Conservation (phyloP, 371 early-diverging fungal genomes). For the Apophysomyces elegans region DNA sequence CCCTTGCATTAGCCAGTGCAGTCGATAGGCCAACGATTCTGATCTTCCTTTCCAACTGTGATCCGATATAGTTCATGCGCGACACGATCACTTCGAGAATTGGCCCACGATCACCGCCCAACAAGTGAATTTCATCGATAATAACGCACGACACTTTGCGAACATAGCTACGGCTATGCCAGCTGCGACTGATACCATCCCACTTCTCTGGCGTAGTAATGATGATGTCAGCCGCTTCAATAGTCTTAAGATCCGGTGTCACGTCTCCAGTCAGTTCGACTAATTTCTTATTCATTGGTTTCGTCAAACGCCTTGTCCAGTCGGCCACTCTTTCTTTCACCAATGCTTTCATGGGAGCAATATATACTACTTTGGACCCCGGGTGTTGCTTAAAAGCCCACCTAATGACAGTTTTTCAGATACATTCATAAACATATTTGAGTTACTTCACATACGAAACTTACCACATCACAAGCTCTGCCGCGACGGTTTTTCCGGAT, state of each 20-base stretch:
- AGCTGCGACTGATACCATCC: constrained; percentile 95
- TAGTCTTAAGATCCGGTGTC: constrained; percentile 86
- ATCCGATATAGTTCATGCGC: constrained; percentile 93
- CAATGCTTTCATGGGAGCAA: constrained; percentile 99
- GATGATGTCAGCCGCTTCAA: constrained; percentile 92
- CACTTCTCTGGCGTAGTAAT: constrained; percentile 99
- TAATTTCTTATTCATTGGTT: constrained; percentile 76
- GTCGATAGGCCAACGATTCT: constrained; percentile 98
- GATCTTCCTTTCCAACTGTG: constrained; percentile 69
- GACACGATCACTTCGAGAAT: constrained; percentile 98
- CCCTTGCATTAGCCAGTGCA: constrained; percentile 96
- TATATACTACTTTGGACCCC: constrained; percentile 92
- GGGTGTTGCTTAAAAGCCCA: constrained; percentile 85
- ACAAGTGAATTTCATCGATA: constrained; percentile 99
- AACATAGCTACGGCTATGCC: constrained; percentile 88
- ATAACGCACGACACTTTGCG: constrained; percentile 87
- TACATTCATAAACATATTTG: constrained; percentile 5
- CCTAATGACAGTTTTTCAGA: constrained; percentile 31
- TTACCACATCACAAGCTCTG: constrained; percentile 92
- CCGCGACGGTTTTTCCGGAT: constrained; percentile 98
- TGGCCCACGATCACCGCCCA: constrained; percentile 97
- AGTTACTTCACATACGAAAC: neutral
- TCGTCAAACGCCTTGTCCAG: constrained; percentile 82
- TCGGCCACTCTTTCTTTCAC: constrained; percentile 96
- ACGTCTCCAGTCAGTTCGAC: constrained; percentile 99